phyloP scores from a whole-genome alignment of 306 rosid species.

The Cicer judaicum region DNA sequence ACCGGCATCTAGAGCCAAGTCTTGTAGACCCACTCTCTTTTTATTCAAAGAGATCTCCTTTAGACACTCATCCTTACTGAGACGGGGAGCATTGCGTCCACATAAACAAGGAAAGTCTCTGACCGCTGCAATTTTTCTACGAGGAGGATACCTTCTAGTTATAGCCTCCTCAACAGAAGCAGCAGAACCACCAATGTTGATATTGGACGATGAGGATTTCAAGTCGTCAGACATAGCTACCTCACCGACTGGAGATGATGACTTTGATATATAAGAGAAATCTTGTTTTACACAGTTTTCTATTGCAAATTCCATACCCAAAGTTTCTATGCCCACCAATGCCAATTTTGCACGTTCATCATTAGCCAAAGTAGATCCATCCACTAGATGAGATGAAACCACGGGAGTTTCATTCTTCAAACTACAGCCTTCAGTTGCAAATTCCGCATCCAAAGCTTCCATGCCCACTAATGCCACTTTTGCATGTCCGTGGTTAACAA shows the following conservation, averaged over 20 bases:
- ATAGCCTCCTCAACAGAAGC: slow-evolving; percentile 46
- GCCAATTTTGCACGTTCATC: slow-evolving; percentile 36
- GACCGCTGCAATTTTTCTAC: slow-evolving; percentile 69
- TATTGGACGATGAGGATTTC: slow-evolving; percentile 43
- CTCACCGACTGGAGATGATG: slow-evolving; percentile 45
- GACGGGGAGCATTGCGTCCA: slow-evolving; percentile 62
- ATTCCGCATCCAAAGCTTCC: slow-evolving; percentile 25
- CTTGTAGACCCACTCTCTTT: slow-evolving; percentile 40
- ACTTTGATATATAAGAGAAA: slow-evolving; percentile 39
- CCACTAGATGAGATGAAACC: slow-evolving; percentile 33
- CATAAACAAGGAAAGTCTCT: slow-evolving; percentile 78
- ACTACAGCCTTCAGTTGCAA: background rate
- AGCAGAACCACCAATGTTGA: slow-evolving; percentile 43
- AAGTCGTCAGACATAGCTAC: slow-evolving; percentile 33
- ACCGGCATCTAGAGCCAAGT: slow-evolving; percentile 42
- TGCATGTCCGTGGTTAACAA: background rate
- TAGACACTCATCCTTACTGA: slow-evolving; percentile 41
- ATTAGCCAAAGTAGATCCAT: slow-evolving; percentile 35
- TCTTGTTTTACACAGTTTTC: slow-evolving; percentile 41
- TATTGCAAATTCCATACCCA: slow-evolving; percentile 9
- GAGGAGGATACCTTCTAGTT: slow-evolving; percentile 62
- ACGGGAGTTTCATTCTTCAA: slow-evolving; percentile 7
- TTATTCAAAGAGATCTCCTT: slow-evolving; percentile 31
- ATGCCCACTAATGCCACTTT: background rate
- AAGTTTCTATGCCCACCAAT: slow-evolving; percentile 32